Conservation (phyloP, 129 eudicot genomes). For the Escallonia rubra region DNA sequence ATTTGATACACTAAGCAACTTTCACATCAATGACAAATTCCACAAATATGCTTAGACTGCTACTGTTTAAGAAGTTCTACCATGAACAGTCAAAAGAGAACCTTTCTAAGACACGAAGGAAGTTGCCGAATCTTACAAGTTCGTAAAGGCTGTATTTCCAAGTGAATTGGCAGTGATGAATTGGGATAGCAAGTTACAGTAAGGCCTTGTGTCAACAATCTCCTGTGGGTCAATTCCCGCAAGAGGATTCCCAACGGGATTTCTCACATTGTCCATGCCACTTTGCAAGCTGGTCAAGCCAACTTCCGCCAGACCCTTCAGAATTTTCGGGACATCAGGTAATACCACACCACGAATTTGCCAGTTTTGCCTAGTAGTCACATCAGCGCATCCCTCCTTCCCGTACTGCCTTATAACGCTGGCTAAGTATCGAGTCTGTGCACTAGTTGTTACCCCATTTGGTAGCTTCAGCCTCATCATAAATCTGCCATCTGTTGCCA, state of each 20-base stretch:
- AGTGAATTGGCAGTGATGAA: slow-evolving; percentile 79
- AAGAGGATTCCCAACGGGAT: slow-evolving; percentile 92
- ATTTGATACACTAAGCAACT: too few relatives aligned
- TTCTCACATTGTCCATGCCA: slow-evolving; percentile 98
- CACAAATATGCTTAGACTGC: too few relatives aligned
- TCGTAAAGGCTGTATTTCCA: slow-evolving; percentile 82
- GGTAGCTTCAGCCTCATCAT: slow-evolving; percentile 99
- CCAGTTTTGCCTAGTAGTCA: slow-evolving; percentile 97
- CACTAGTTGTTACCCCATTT: slow-evolving; percentile 90
- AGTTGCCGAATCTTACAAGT: slow-evolving; percentile 49
- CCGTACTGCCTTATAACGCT: slow-evolving; percentile 86
- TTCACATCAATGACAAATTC: too few relatives aligned
- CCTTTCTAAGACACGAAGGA: neutral
- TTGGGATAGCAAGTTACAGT: slow-evolving; percentile 67
- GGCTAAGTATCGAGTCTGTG: slow-evolving; percentile 85
- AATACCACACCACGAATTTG: slow-evolving; percentile 91
- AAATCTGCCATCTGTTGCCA: slow-evolving; percentile 78
- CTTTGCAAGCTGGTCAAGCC: slow-evolving; percentile 93
- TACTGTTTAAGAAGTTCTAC: too few relatives aligned
- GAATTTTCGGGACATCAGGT: slow-evolving; percentile 82
- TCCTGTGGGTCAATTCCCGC: slow-evolving; percentile 95
- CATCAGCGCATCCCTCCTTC: slow-evolving; percentile 83
- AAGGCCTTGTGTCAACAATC: slow-evolving; percentile 86
- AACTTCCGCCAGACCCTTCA: slow-evolving; percentile 79
- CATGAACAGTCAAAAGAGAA: too few relatives aligned